Conservation (phyloP, 192 early-diverging fungal genomes). For the Coemansia sp. region DNA sequence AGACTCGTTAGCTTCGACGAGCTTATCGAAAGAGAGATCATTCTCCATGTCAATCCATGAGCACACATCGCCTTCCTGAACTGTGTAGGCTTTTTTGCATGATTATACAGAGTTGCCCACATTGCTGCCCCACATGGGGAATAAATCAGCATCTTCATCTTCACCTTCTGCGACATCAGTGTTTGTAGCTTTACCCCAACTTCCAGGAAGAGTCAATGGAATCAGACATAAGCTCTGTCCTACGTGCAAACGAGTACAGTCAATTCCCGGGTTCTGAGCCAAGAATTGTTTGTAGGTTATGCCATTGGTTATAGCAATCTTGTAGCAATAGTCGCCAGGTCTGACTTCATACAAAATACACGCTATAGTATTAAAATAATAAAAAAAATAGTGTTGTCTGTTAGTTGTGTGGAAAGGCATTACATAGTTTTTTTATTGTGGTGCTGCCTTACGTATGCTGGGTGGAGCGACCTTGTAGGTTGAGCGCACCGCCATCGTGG, state of each 20-base stretch:
- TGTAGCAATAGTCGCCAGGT: conserved; percentile 54
- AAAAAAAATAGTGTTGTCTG: background rate
- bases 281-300: conserved; percentile 46
- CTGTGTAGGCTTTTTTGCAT: too few relatives aligned
- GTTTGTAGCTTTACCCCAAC: background rate
- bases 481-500: background rate
- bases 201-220: conserved; percentile 12
- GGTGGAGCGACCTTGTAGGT: background rate
- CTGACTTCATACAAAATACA: conserved; percentile 51
- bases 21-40: conserved; percentile 20
- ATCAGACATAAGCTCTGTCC: conserved; percentile 46
- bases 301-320: conserved; percentile 36
- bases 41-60: conserved; percentile 23
- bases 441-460: background rate
- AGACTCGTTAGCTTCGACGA: conserved; percentile 22
- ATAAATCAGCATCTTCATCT: too few relatives aligned
- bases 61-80: conserved; percentile 35
- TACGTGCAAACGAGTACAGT: conserved; percentile 28
- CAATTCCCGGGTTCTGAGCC: conserved; percentile 43
- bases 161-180: background rate
- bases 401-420: background rate
- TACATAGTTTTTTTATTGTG: background rate
- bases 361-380: background rate
- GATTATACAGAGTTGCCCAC: too few relatives aligned
- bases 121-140: too few relatives aligned